Evolutionary conservation across 2,329 filamentous ascomycete species (phyloP), one percentile per base, ranked within the genome.

Genomic region (Colletotrichum simmondsii): DNA sequence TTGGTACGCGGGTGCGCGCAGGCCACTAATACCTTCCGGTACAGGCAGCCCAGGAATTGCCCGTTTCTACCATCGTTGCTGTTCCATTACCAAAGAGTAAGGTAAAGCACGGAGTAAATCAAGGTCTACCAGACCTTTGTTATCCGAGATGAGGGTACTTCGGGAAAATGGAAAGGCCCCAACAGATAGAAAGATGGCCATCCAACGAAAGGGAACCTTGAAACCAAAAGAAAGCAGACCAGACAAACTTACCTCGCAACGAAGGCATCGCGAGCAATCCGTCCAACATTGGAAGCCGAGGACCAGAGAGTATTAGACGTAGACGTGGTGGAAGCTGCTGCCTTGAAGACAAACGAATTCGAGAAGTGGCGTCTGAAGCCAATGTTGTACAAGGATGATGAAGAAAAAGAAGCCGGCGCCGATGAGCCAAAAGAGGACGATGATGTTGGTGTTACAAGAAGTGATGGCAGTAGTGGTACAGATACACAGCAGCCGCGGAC

Each of bases 341-440:
- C 16, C n/a, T 24, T 61, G 56, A 37, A 12, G 54, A 71, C 24
- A 11, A 67, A 42, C 4, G 60, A 42, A 57, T 28, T 57, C 19
- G 60, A 71, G 26, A 70, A 65, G 14, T 12, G 56, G 57, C 71
- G 66, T 56, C 56, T 22, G 49, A 62, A 54, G 59, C 53, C 68
- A 28, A 73, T 10, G 22, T 52, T 72, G 35, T 72, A 62, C 52
- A 68, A 73, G 46, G 32, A 68, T 14, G 42, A 68, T 16, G 62
- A 63, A 22, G 63, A 28, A 28, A 26, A 42, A 28, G 35, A 58
- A 4, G 58, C 26, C 46, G 30, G 30, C 6, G 42, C 11, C 7
- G 71, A 22, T 16, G 58, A 69, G 8, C 61, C 35, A 52, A 59
- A 46, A 4, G 58, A 16, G 16, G 37, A 42, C 16, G 37, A 16